Evolutionary conservation across 768 basidiomycete genomes (phyloP), one percentile per base, ranked within the genome.

Genomic region (Chalciporus pseudorubinellus): DNA sequence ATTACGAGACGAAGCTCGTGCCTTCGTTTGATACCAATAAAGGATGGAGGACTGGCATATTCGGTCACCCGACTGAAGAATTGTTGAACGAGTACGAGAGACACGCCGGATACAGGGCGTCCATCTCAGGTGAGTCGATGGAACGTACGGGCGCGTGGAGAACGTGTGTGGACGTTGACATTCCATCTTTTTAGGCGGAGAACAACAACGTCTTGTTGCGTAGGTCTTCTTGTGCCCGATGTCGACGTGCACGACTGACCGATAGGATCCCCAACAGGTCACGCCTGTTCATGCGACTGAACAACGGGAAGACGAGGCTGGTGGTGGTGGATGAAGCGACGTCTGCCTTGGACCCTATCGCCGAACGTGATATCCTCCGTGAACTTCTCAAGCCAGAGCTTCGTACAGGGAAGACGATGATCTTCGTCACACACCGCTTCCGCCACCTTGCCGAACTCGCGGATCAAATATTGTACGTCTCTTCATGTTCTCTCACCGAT

Each of bases 291-390:
- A 76, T 77, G 72, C 64, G 75, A 33, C 43, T 66, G 1, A 39
- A 58, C 16, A 34, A 61, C 20, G 66, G 64, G 11, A 53, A 74
- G 3, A 70, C 76, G 21, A 74, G 71, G 24, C 74, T 84, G 11
- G 66, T 83, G 16, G 72, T 79, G 3, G 73, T 79, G 3, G 84
- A 85, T 53, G 83, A 85, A 59, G 81, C 83, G 0, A 82, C 74
- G 34, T 80, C 81, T 0, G 75, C 79, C 3, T 56, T 84, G 36
- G 84, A 85, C 46, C 74, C 84, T 9, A 64, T 77, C 39, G 77
- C 73, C 0, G 84, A 86, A 60, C 72, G 70, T 13, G 66, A 74
- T 1, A 66, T 84, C 11, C 73, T 82, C 46, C 56, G 71, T 14
- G 64, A 67, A 10, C 61, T 83, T 29, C 64, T 69, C 4, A 56